Conservation (phyloP, 139 green algal genomes). For the Ettlia oleoabundans region DNA sequence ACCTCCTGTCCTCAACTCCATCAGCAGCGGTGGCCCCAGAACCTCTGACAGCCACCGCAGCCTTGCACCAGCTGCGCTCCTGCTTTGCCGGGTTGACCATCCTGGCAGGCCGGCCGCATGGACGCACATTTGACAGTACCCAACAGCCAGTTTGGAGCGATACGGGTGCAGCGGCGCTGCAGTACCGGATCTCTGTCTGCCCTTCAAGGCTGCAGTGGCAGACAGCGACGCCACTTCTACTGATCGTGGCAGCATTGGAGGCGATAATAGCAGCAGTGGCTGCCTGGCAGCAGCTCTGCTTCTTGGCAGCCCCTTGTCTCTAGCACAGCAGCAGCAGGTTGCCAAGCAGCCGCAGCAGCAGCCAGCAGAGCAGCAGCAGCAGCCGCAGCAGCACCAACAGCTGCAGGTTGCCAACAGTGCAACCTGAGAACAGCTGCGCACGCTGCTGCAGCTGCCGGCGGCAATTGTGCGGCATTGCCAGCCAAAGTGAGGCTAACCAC, state of each 20-base stretch:
- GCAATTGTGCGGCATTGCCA: no score
- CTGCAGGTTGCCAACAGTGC: neutral
- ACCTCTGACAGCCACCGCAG: neutral
- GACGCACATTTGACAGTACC: neutral
- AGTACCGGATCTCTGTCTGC: constrained; percentile 4
- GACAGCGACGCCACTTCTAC: neutral
- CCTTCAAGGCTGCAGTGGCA: neutral
- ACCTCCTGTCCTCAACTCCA: neutral
- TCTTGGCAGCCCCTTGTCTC: neutral
- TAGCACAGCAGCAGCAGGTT: neutral
- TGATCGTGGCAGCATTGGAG: neutral
- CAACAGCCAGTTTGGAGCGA: neutral
- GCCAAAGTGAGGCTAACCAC: no score
- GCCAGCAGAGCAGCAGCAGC: neutral
- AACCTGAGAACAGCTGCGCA: no score
- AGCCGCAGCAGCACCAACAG: no score
- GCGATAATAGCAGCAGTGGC: no score
- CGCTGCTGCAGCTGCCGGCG: no score
- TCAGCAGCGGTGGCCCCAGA: neutral
- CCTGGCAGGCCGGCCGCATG: neutral
- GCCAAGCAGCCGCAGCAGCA: neutral
- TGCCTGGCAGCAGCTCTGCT: neutral
- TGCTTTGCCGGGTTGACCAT: constrained; percentile 10
- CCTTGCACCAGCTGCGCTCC: neutral
- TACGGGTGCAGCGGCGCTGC: neutral